These are phyloP conservation scores for Aeminium ludgeri DNA, from an alignment of 495 filamentous ascomycete genomes.

Conservation along the genomic window DNA sequence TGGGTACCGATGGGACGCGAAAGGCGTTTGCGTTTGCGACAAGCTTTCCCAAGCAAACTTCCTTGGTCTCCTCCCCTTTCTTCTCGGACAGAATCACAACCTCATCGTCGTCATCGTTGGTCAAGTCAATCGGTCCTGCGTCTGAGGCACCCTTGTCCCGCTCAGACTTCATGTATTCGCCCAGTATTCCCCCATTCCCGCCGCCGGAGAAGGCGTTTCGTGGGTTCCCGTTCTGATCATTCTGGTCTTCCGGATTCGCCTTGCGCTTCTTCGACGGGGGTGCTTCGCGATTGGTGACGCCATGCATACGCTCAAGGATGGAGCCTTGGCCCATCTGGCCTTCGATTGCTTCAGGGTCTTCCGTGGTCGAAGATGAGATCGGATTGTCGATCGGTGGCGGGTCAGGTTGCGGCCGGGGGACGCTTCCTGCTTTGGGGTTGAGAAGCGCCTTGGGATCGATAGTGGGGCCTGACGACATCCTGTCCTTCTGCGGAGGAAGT, in stretches of 20 bases:
- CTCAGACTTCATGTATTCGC: slow-evolving; percentile 45
- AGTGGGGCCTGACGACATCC: too few species aligned
- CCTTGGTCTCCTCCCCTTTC: slow-evolving; percentile 31
- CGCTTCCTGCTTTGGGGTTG: slow-evolving; percentile 16
- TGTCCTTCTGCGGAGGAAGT: too few species aligned
- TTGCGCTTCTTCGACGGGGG: slow-evolving; percentile 52
- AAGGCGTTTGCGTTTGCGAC: slow-evolving; percentile 5
- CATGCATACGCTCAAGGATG: slow-evolving; percentile 62
- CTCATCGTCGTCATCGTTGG: slow-evolving; percentile 34
- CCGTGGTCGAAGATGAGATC: too few species aligned
- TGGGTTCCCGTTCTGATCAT: slow-evolving; percentile 22
- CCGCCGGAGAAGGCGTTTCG: slow-evolving; percentile 25
- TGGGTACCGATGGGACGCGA: not conserved
- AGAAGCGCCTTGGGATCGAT: slow-evolving; percentile 21
- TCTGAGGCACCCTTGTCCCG: slow-evolving; percentile 31
- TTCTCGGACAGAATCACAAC: slow-evolving; percentile 25
- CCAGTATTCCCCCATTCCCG: slow-evolving; percentile 39
- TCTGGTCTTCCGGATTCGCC: slow-evolving; percentile 26
- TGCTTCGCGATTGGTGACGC: slow-evolving; percentile 45
- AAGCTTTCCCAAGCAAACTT: slow-evolving; percentile 64
- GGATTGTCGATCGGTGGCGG: too few species aligned
- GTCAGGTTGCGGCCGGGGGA: too few species aligned
- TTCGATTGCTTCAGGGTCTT: not conserved
- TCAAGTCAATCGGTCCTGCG: slow-evolving; percentile 39
- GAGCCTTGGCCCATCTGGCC: too few species aligned